phyloP scores from a whole-genome alignment of 2,329 filamentous ascomycete genomes.

The Talaromyces sp. region DNA sequence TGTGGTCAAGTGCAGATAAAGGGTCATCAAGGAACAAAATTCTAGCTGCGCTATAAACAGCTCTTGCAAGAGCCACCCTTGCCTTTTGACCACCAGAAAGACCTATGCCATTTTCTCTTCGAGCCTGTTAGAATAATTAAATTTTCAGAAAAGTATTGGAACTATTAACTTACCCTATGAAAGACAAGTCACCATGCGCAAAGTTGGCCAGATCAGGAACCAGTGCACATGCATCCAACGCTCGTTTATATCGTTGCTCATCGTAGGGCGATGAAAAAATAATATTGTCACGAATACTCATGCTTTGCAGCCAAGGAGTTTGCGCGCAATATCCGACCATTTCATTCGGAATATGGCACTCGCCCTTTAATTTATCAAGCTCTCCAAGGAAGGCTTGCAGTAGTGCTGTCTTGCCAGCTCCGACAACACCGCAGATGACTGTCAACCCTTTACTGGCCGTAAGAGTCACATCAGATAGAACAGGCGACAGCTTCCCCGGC shows the following conservation, averaged over 20 bases:
- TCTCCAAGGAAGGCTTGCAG: conserved; percentile 57
- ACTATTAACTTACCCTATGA: conserved; percentile 39
- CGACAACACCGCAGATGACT: conserved; percentile 59
- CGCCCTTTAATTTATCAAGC: conserved; percentile 48
- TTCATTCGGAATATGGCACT: conserved; percentile 49
- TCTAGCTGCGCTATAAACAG: conserved; percentile 52
- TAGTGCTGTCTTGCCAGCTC: conserved; percentile 58
- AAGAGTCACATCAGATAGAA: conserved; percentile 51
- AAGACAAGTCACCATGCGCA: conserved; percentile 58
- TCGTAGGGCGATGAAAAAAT: conserved; percentile 63
- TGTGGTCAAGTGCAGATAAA: conserved; percentile 56
- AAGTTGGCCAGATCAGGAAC: conserved; percentile 58
- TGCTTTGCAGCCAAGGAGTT: conserved; percentile 63
- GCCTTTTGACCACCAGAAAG: conserved; percentile 58
- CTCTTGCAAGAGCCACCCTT: conserved; percentile 56
- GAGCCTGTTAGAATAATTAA: not conserved
- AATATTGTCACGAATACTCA: conserved; percentile 65
- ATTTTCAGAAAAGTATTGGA: not conserved
- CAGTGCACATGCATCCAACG: conserved; percentile 61
- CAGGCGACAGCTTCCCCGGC: conserved; percentile 59
- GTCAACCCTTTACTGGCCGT: conserved; percentile 54
- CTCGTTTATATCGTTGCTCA: conserved; percentile 60
- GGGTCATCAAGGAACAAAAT: conserved; percentile 56
- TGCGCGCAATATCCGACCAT: conserved; percentile 61
- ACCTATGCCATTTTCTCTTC: conserved; percentile 53